Evolutionary conservation across 2,329 filamentous ascomycete species (phyloP).

Genomic region (Pseudogymnoascus sp.): DNA sequence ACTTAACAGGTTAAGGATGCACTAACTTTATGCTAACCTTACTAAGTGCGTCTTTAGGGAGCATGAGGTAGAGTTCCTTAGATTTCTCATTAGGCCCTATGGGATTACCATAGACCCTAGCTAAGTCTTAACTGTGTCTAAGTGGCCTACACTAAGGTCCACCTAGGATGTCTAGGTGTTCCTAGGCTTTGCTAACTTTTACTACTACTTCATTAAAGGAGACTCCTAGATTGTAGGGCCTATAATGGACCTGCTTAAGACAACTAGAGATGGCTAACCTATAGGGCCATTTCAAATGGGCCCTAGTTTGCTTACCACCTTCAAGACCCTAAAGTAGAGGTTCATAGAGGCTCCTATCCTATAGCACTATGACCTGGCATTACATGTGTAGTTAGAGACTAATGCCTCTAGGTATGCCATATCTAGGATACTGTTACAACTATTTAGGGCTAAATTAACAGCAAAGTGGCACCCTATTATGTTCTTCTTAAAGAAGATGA

Average conservation of each 20-base stretch:
- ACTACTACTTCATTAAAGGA: slow-evolving; percentile 25
- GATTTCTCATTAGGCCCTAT: slow-evolving; percentile 11
- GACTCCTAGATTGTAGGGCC: slow-evolving; percentile 19
- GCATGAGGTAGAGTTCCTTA: slow-evolving; percentile 14
- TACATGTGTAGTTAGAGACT: not conserved
- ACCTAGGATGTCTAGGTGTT: slow-evolving; percentile 23
- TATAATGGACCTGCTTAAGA: not conserved
- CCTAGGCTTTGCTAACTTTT: too few species aligned
- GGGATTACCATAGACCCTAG: slow-evolving; percentile 14
- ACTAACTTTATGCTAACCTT: not conserved
- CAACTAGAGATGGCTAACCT: not conserved
- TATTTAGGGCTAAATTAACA: too few species aligned
- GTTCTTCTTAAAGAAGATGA: too few species aligned
- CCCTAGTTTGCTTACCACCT: too few species aligned
- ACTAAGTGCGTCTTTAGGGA: slow-evolving; percentile 17
- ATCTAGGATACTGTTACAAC: too few species aligned
- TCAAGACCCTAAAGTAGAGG: too few species aligned
- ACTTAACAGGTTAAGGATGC: not conserved
- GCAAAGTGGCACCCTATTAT: too few species aligned
- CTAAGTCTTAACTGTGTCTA: slow-evolving; percentile 11
- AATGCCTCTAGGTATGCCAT: too few species aligned
- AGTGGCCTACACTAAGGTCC: slow-evolving; percentile 15
- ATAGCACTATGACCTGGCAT: not conserved
- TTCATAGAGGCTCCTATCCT: not conserved
- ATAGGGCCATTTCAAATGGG: too few species aligned